A percentile compares a stretch with the other conserved stretches of the same genome.
Evolutionary conservation across 1,284 basidiomycete species (phyloP).

Genomic region (Cutaneotrichosporon cutaneum): DNA sequence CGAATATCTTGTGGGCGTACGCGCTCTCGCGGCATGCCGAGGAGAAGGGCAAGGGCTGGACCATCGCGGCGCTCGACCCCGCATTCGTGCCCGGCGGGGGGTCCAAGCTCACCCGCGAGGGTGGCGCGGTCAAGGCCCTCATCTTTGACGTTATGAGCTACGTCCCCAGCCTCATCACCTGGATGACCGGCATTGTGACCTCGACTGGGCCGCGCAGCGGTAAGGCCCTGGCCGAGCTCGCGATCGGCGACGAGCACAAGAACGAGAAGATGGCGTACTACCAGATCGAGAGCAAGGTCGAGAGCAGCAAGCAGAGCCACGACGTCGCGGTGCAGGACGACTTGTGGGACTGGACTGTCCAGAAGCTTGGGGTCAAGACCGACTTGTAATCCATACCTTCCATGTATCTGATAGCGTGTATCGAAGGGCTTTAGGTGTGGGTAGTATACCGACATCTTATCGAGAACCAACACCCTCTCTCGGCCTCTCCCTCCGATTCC

Average conservation of each 20-base stretch:
- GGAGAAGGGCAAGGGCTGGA: slow-evolving; percentile 16
- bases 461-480: too few relatives aligned
- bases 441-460: background rate
- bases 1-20: slow-evolving; percentile 27
- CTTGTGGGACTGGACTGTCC: slow-evolving; percentile 29
- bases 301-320: slow-evolving; percentile 20
- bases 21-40: slow-evolving; percentile 16
- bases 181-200: background rate
- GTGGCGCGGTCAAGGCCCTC: background rate
- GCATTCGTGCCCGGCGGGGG: slow-evolving; percentile 25
- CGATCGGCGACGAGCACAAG: slow-evolving; percentile 11
- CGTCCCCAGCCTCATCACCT: background rate
- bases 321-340: slow-evolving; percentile 26
- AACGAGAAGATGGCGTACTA: slow-evolving; percentile 23
- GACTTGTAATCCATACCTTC: background rate
- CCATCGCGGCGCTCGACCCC: slow-evolving; percentile 25
- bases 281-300: slow-evolving; percentile 15
- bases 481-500: background rate
- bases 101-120: background rate
- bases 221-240: slow-evolving; percentile 16
- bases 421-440: background rate
- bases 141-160: slow-evolving; percentile 9
- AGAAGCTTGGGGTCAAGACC: background rate
- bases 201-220: slow-evolving; percentile 5
- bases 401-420: background rate